These are phyloP conservation scores for Nicotiana noctiflora DNA, from an alignment of 257 asterid species.

Conservation along the genomic window DNA sequence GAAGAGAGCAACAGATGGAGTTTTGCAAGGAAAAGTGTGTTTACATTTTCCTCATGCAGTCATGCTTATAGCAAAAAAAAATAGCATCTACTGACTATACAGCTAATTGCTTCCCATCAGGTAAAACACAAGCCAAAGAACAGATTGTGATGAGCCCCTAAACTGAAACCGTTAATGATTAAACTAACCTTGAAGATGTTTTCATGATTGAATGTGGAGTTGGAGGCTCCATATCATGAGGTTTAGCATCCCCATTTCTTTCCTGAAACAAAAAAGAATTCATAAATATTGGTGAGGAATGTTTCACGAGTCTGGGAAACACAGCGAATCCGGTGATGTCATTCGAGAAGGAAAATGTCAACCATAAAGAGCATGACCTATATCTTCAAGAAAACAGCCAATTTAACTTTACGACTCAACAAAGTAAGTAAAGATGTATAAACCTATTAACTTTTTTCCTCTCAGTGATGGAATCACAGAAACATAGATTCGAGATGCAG, in stretches of 20 bases:
- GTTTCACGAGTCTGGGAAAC: background rate
- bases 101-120: background rate
- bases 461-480: background rate
- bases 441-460: background rate
- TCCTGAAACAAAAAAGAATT: constrained; percentile 39
- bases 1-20: background rate
- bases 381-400: background rate
- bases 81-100: background rate
- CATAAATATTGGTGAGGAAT: background rate
- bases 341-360: background rate
- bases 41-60: background rate
- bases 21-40: background rate
- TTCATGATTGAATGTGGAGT: constrained; percentile 64
- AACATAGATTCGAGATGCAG: background rate
- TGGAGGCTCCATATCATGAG: constrained; percentile 67
- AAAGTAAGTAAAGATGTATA: background rate
- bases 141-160: background rate
- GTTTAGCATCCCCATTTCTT: constrained; percentile 66
- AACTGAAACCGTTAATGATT: background rate
- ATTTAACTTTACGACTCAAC: background rate
- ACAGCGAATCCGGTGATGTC: background rate
- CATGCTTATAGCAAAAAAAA: background rate
- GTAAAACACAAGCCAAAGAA: background rate
- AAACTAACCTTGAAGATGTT: constrained; percentile 66
- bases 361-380: background rate